Percentiles rank a stretch among this genome's conserved stretches.
Evolutionary conservation across 208 protist species (phyloP).

Genomic region (Trypanosoma vivax): DNA sequence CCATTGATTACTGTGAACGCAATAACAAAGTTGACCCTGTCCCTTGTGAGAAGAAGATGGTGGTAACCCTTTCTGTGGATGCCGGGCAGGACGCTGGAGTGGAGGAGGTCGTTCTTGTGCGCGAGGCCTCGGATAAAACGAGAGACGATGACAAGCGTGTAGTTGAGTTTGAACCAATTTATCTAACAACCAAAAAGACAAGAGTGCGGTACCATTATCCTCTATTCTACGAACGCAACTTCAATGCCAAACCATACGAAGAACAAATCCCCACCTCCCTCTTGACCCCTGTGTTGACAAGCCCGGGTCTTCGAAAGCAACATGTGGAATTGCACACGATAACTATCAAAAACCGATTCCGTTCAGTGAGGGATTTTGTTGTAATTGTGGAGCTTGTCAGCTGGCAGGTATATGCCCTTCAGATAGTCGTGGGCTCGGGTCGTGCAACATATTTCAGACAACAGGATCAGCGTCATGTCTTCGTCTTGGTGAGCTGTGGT

Average conservation of each 20-base stretch:
- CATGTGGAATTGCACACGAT: conserved; percentile 63
- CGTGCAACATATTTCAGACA: conserved; percentile 53
- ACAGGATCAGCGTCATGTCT: conserved; percentile 73
- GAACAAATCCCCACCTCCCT: conserved; percentile 36
- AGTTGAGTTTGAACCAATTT: conserved; percentile 51
- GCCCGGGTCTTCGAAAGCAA: conserved; percentile 32
- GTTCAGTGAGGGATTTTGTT: conserved; percentile 86
- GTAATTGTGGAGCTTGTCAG: conserved; percentile 62
- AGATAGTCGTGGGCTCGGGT: conserved; percentile 35
- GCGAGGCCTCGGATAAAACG: conserved; percentile 38
- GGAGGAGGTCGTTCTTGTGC: conserved; percentile 63
- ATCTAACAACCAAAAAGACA: conserved; percentile 54
- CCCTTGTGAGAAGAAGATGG: conserved; percentile 69
- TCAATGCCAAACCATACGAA: conserved; percentile 83
- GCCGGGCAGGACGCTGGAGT: conserved; percentile 38
- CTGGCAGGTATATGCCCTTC: conserved; percentile 50
- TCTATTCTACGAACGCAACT: conserved; percentile 74
- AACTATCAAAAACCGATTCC: conserved; percentile 32
- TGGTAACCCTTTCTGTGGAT: conserved; percentile 70
- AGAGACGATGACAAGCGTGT: conserved; percentile 8
- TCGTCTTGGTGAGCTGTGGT: conserved; percentile 70
- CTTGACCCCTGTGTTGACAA: conserved; percentile 57
- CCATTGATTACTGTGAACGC: conserved; percentile 67
- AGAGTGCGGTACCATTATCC: conserved; percentile 74
- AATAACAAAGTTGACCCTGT: conserved; percentile 21